phyloP scores from a whole-genome alignment of 2,329 filamentous ascomycete genomes.

The Colletotrichum karsti region DNA sequence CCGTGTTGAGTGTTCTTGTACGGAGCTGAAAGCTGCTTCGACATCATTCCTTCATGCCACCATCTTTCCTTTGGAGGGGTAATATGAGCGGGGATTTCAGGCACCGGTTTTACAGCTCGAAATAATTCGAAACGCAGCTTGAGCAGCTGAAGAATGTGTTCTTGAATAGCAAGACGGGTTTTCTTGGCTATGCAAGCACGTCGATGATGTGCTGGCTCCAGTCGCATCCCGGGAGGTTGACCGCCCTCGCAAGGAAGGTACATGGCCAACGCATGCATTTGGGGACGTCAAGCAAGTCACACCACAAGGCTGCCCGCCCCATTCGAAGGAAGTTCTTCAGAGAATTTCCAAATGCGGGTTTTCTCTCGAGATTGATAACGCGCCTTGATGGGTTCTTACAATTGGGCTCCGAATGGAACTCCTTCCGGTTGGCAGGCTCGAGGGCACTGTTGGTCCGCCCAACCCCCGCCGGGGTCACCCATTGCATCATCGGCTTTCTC shows the following conservation, averaged over 20 bases:
- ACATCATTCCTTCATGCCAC: background rate
- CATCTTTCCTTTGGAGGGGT: background rate
- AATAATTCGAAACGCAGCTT: background rate
- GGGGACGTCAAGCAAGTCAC: background rate
- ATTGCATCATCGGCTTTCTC: background rate
- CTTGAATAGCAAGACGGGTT: background rate
- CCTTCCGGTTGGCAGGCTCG: background rate
- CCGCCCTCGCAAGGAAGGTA: constrained; percentile 17
- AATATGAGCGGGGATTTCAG: background rate
- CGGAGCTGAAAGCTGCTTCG: background rate
- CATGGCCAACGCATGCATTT: constrained; percentile 19
- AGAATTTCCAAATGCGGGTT: too few relatives aligned
- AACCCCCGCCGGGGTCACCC: background rate
- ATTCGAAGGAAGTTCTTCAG: background rate
- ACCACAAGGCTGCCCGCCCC: background rate
- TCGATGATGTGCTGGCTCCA: constrained; percentile 24
- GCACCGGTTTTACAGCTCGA: background rate
- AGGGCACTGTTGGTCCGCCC: background rate
- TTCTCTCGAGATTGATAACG: background rate
- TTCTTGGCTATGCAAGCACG: constrained; percentile 11
- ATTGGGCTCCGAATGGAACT: background rate
- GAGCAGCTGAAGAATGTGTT: background rate
- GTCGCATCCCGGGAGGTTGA: constrained; percentile 17
- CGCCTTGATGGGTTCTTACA: background rate
- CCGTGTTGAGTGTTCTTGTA: background rate